phyloP scores from a whole-genome alignment of 495 filamentous ascomycete species.

The Talaromyces nanjingensis region DNA sequence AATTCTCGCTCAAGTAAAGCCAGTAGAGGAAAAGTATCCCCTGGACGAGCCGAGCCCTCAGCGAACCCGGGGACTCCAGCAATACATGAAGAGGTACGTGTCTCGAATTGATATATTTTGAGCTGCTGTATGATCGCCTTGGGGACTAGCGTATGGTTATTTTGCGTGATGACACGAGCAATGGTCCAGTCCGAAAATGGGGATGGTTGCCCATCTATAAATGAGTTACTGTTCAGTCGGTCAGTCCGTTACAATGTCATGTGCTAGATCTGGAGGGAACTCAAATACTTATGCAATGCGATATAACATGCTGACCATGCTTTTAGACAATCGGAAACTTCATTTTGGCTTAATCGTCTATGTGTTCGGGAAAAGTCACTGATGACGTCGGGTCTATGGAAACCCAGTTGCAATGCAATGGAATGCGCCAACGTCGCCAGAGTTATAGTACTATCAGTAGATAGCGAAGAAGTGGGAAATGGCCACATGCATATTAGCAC shows the following conservation, averaged over 20 bases:
- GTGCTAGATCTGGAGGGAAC: background rate
- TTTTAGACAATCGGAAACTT: conserved; percentile 9
- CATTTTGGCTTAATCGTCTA: conserved; percentile 4
- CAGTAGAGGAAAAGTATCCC: background rate
- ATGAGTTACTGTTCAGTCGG: conserved; percentile 3
- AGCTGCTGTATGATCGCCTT: conserved; percentile 9
- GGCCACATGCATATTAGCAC: conserved; percentile 15
- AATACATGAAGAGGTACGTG: conserved; percentile 4
- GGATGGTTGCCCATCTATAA: conserved; percentile 3
- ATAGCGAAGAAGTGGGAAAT: conserved; percentile 13
- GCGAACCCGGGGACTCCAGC: background rate
- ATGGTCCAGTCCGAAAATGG: conserved; percentile 9
- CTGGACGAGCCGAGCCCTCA: background rate
- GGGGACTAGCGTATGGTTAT: conserved; percentile 6
- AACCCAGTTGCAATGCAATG: conserved; percentile 12
- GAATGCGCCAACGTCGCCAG: conserved; percentile 11
- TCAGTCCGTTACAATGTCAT: background rate
- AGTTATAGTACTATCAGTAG: conserved; percentile 10
- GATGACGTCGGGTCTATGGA: conserved; percentile 14
- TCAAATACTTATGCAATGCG: conserved; percentile 11
- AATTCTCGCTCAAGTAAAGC: conserved; percentile 4
- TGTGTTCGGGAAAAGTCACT: conserved; percentile 14
- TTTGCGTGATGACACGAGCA: conserved; percentile 11
- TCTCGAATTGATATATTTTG: conserved; percentile 12
- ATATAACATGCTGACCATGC: conserved; percentile 17